Conservation (phyloP, 352 stramenopile genomes). For the Blastocystis sp. region DNA sequence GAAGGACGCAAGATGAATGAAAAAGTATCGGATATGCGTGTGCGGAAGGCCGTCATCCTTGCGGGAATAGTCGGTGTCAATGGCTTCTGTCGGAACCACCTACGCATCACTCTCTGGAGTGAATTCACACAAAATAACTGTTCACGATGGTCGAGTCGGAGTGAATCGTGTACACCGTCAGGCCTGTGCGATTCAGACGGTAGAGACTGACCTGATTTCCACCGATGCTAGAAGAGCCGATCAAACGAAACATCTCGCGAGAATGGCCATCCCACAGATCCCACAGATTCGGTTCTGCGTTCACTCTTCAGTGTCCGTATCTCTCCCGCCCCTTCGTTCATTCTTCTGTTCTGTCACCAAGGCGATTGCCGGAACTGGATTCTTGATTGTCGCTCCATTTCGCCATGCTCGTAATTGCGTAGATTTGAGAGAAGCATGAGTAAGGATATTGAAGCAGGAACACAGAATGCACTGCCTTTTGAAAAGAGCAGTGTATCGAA, state of each 20-base stretch:
- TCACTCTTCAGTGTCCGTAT: no score
- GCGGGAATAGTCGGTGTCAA: conserved; percentile 45
- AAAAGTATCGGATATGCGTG: conserved; percentile 68
- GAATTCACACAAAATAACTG: conserved; percentile 25
- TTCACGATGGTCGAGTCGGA: conserved; percentile 36
- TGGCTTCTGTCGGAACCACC: conserved; percentile 64
- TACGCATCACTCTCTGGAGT: neutral
- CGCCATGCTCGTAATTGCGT: no score
- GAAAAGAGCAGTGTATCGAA: no score
- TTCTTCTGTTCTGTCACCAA: no score
- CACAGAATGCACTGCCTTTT: no score
- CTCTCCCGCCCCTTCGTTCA: no score
- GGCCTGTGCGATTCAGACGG: neutral
- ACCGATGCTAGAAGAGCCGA: neutral
- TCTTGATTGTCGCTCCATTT: neutral
- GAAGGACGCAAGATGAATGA: neutral
- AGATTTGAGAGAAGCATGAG: no score
- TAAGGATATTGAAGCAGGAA: no score
- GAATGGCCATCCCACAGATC: neutral
- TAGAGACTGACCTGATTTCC: conserved; percentile 32
- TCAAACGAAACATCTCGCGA: conserved; percentile 5
- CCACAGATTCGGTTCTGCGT: neutral
- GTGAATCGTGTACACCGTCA: conserved; percentile 39
- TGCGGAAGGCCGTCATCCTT: conserved; percentile 74
- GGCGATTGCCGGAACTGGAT: no score